A percentile compares a stretch with the other conserved stretches of the same genome.
Conservation (phyloP, 805 yeast genomes). For the Sungouiozyma ichnusensis region DNA sequence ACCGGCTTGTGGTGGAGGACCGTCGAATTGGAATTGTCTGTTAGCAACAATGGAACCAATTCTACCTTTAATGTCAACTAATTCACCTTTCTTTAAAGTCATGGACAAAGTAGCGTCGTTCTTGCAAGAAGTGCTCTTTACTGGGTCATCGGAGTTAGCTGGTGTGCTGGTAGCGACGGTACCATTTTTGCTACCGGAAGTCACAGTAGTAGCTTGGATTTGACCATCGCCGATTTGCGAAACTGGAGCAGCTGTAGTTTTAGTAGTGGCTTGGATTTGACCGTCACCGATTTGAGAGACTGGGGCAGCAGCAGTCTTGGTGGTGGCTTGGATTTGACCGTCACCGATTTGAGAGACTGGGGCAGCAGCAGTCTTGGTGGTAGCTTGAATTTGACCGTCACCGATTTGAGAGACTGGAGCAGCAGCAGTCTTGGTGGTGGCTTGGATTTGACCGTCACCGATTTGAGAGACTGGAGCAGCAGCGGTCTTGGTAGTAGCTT, state of each 20-base stretch:
- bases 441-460: constrained; percentile 26
- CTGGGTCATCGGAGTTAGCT: constrained; percentile 17
- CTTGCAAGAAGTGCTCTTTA: constrained; percentile 29
- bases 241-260: constrained; percentile 21
- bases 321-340: too few species aligned
- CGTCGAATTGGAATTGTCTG: constrained; percentile 63
- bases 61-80: constrained; percentile 46
- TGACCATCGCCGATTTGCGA: too few species aligned
- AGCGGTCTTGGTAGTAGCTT: constrained; percentile 26
- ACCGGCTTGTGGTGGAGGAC: constrained; percentile 63
- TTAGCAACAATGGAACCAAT: constrained; percentile 58
- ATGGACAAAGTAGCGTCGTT: constrained; percentile 38
- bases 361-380: constrained; percentile 29
- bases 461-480: constrained; percentile 20
- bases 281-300: constrained; percentile 23
- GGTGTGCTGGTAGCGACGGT: constrained; percentile 11
- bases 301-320: constrained; percentile 34
- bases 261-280: constrained; percentile 29
- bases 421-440: constrained; percentile 26
- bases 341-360: too few species aligned
- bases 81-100: constrained; percentile 35
- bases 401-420: constrained; percentile 33
- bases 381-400: constrained; percentile 46
- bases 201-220: constrained; percentile 17
- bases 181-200: constrained; percentile 24